Base-by-base conservation (phyloP, 2,329 filamentous ascomycete species). In the Exophiala viscosa region DNA sequence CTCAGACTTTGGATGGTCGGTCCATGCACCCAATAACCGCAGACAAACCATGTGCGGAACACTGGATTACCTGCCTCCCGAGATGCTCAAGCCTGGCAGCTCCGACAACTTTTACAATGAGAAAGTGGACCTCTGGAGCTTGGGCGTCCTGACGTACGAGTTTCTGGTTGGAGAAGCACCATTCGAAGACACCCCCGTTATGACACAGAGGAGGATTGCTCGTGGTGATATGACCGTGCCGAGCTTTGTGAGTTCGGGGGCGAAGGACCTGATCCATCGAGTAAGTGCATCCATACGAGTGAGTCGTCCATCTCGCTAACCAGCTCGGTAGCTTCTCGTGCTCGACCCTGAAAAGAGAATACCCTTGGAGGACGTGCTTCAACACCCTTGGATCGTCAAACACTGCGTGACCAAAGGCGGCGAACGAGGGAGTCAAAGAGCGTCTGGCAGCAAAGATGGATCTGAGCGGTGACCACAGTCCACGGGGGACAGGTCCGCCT, bases 1-100 rank as follows among this genome's bases (percentile, higher is more conserved):
- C 66, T 95, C 90, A 3, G 93, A 99, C 71, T 99, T 97, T 66
- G 92, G 93, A 45, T 99, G 93, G 93, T 95, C 88, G 68, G 93
- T 97, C 3, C 93, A 99, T 71, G 93, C 93, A 4, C 93, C 93
- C 23, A 96, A 95, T 72, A 95, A 92, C 74, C 79, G 93, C 62
- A 81, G 93, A 57, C 87, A 91, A 66, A 99, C 93, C 50, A 91
- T 97, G 83, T 99, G 93, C 70, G 93, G 93, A 59, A 99, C 93
- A 14, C 82, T 97, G 38, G 93, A 99, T 73, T 99, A 99, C 70
- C 82, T 99, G 13, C 93, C 93, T 2, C 93, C 93, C 3, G 93
- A 99, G 83, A 99, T 99, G 93, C 82, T 97, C 70, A 88, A 86
- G 70, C 82, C 85, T 3, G 87, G 88, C 40, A 80, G 81, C 62